These are phyloP conservation scores for Bondarzewia mesenterica DNA, from an alignment of 1,284 basidiomycete species.

Conservation along the genomic window DNA sequence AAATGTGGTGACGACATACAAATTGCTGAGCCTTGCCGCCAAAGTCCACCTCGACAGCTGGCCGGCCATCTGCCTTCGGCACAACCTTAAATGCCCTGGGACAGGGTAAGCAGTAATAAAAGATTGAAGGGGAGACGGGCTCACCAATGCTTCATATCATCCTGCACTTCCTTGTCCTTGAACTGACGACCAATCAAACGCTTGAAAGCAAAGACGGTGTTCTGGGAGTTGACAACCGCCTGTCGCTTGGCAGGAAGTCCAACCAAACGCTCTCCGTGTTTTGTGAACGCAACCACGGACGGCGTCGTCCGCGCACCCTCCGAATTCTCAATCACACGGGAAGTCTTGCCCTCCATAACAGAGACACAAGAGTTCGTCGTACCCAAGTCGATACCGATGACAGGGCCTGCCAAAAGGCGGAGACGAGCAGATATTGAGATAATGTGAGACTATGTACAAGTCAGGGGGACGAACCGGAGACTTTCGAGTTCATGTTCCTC, in stretches of 20 bases:
- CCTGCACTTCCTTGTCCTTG: conserved; percentile 88
- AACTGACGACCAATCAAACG: conserved; percentile 94
- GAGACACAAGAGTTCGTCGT: conserved; percentile 92
- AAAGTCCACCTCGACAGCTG: conserved; percentile 77
- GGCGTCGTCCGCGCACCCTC: conserved; percentile 98
- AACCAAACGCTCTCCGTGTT: conserved; percentile 88
- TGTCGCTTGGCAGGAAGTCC: conserved; percentile 97
- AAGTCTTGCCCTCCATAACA: conserved; percentile 92
- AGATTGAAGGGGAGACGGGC: conserved; percentile 16
- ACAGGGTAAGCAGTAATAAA: conserved; percentile 4
- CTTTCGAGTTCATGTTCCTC: conserved; percentile 80
- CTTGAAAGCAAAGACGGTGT: conserved; percentile 95
- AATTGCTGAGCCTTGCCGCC: conserved; percentile 59
- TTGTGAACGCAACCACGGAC: conserved; percentile 97
- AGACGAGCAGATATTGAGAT: not conserved
- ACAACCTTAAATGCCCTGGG: conserved; percentile 79
- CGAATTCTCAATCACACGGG: conserved; percentile 94
- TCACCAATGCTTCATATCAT: conserved; percentile 79
- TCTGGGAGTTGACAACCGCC: conserved; percentile 92
- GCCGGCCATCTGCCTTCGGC: conserved; percentile 59
- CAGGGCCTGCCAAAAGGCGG: too few species aligned
- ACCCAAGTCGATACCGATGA: conserved; percentile 80
- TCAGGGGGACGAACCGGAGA: conserved; percentile 46
- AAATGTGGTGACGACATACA: too few species aligned
- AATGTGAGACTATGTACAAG: not conserved